A percentile compares a stretch with the other conserved stretches of the same genome.
These are phyloP conservation scores for Neurospora crassa DNA, from an alignment of 2,329 filamentous ascomycete species.

Conservation along the genomic window DNA sequence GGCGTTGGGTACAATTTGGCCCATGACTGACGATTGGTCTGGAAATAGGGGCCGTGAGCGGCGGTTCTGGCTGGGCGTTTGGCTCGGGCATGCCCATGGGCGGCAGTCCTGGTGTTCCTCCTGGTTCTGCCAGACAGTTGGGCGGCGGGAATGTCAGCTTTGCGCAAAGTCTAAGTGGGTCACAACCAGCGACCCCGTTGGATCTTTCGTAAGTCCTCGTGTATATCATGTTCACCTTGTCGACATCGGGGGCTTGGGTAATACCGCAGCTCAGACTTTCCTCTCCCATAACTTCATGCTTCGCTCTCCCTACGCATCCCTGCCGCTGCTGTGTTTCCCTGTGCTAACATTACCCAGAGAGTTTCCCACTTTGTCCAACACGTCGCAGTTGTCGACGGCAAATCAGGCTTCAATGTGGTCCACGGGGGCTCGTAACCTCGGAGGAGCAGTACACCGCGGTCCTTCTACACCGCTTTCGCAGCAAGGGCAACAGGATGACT, in stretches of 20 bases:
- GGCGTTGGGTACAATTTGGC: not conserved
- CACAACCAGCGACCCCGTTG: slow-evolving; percentile 51
- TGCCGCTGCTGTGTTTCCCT: not conserved
- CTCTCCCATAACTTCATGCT: not conserved
- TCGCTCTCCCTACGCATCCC: not conserved
- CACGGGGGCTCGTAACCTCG: slow-evolving; percentile 37
- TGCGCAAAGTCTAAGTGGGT: slow-evolving; percentile 55
- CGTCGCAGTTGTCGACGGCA: slow-evolving; percentile 41
- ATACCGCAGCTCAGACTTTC: not conserved
- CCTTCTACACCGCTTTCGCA: slow-evolving; percentile 43
- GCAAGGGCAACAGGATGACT: slow-evolving; percentile 39
- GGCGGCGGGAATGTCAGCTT: slow-evolving; percentile 53
- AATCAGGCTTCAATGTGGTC: slow-evolving; percentile 47
- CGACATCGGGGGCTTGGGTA: not conserved
- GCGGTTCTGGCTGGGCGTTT: slow-evolving; percentile 51
- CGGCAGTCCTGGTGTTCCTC: slow-evolving; percentile 27
- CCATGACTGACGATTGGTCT: slow-evolving; percentile 9
- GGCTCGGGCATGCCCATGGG: slow-evolving; percentile 53
- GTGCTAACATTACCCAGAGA: slow-evolving; percentile 33
- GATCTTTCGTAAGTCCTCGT: slow-evolving; percentile 52
- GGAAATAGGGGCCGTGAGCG: slow-evolving; percentile 31
- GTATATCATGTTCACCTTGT: not conserved
- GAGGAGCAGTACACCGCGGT: slow-evolving; percentile 40
- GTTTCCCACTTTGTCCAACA: slow-evolving; percentile 57
- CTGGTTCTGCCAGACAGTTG: slow-evolving; percentile 38